These are phyloP conservation scores for Cryptosporidium canis DNA, from an alignment of 169 alveolate genomes.

Conservation along the genomic window DNA sequence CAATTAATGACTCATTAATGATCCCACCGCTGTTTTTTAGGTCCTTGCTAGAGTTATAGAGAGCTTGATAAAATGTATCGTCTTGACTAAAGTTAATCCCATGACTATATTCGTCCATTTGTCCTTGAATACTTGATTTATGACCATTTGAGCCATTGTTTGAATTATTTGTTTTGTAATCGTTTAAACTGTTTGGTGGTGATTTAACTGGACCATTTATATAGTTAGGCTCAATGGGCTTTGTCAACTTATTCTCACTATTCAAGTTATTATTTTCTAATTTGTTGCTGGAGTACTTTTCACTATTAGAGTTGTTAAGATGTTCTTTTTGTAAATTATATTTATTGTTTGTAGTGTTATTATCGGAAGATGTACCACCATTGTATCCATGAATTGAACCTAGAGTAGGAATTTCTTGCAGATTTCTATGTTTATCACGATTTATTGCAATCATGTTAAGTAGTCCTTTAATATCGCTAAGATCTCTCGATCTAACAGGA, in stretches of 20 bases:
- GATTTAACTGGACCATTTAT: background rate
- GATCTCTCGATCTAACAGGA: constrained; percentile 53
- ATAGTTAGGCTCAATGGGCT: background rate
- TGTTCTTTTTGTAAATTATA: background rate
- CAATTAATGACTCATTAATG: constrained; percentile 52
- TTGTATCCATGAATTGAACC: constrained; percentile 12
- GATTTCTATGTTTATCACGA: background rate
- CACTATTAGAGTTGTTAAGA: background rate
- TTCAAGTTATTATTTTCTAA: background rate
- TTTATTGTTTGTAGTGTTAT: background rate
- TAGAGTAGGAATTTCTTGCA: constrained; percentile 54
- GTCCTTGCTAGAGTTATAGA: constrained; percentile 35
- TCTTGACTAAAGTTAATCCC: background rate
- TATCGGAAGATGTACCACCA: background rate
- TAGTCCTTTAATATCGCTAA: constrained; percentile 28
- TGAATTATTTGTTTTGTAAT: background rate
- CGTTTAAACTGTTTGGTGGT: background rate
- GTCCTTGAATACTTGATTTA: background rate
- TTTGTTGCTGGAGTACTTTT: background rate
- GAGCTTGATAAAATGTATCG: constrained; percentile 65
- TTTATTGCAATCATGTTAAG: constrained; percentile 13
- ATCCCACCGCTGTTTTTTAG: constrained; percentile 43
- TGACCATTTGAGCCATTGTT: background rate
- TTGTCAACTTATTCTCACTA: background rate
- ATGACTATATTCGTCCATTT: background rate